These are phyloP conservation scores for Hymenoscyphus occultus DNA, from an alignment of 2,329 filamentous ascomycete species.

Conservation along the genomic window DNA sequence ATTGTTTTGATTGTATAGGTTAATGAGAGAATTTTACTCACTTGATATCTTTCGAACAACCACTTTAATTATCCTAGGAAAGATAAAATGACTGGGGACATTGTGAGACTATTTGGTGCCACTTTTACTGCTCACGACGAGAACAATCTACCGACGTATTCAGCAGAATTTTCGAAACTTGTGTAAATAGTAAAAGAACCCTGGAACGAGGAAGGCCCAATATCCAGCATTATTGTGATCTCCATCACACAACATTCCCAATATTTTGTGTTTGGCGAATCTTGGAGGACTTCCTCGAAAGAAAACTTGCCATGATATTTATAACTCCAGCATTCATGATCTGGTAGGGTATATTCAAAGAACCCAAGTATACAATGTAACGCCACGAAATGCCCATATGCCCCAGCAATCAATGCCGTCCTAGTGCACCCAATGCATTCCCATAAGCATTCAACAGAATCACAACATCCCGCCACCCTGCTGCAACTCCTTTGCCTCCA, in stretches of 20 bases:
- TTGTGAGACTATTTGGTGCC: no score
- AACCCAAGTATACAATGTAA: slow-evolving; percentile 1
- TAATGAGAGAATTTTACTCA: no score
- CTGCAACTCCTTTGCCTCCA: slow-evolving; percentile 19
- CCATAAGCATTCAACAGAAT: neutral
- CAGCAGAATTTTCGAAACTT: neutral
- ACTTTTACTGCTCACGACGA: no score
- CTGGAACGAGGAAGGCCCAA: neutral
- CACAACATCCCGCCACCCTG: slow-evolving; percentile 1
- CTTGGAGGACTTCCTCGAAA: neutral
- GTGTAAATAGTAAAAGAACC: neutral
- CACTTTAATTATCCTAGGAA: no score
- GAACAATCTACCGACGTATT: neutral
- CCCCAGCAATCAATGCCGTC: neutral
- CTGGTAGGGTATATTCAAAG: slow-evolving; percentile 1
- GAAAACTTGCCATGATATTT: neutral
- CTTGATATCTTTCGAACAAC: no score
- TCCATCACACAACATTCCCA: neutral
- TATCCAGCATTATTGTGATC: neutral
- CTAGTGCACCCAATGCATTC: neutral
- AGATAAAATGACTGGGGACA: no score
- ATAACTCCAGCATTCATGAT: slow-evolving; percentile 3
- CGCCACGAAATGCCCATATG: slow-evolving; percentile 6
- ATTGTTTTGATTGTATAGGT: no score
- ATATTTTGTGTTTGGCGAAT: no score